Conservation (phyloP, 208 protist species). For the Phytomonas sp. region DNA sequence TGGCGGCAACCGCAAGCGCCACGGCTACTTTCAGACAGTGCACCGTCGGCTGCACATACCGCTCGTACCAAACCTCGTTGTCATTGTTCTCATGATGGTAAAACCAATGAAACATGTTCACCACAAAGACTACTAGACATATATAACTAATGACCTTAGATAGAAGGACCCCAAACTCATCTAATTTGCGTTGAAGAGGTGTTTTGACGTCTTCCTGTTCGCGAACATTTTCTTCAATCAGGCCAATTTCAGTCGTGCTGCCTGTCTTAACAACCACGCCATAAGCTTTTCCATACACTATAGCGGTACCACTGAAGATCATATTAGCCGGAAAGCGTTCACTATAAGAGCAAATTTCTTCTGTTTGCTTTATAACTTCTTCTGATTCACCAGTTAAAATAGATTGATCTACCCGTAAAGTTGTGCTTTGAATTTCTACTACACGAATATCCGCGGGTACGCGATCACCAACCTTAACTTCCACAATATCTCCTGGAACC, state of each 20-base stretch:
- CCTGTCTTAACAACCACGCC: conserved; percentile 93
- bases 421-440: conserved; percentile 78
- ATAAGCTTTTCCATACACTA: conserved; percentile 85
- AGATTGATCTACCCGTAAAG: conserved; percentile 82
- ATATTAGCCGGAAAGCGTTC: conserved; percentile 82
- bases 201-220: conserved; percentile 87
- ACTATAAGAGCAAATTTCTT: conserved; percentile 21
- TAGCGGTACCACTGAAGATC: conserved; percentile 90
- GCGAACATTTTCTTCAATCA: conserved; percentile 84
- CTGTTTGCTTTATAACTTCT: conserved; percentile 57
- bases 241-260: conserved; percentile 88
- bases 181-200: conserved; percentile 93
- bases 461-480: conserved; percentile 90
- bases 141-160: conserved; percentile 88
- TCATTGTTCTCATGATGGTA: conserved; percentile 58
- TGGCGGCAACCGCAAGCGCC: conserved; percentile 95
- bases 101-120: conserved; percentile 86
- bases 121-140: conserved; percentile 82
- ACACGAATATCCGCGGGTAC: conserved; percentile 94
- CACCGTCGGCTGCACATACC: conserved; percentile 49
- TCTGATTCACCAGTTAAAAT: conserved; percentile 94
- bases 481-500: conserved; percentile 94
- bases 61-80: conserved; percentile 43
- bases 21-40: conserved; percentile 96
- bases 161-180: conserved; percentile 93